Conservation (phyloP, 148 eudicot species). For the Simmondsia chinensis region DNA sequence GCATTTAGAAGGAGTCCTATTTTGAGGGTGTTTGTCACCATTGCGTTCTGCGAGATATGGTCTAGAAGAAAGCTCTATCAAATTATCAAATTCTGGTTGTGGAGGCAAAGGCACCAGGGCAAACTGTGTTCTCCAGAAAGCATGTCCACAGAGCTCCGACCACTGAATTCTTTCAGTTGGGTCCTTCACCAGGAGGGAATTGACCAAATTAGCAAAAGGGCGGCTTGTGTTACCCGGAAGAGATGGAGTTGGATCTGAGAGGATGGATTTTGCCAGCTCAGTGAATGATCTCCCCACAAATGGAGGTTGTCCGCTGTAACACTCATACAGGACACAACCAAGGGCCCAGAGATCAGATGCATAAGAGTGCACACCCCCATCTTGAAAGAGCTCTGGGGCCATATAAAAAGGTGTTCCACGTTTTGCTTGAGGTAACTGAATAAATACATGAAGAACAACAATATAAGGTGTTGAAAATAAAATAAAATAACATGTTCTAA, state of each 20-base stretch:
- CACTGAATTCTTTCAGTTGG: conserved; percentile 94
- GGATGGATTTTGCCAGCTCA: conserved; percentile 72
- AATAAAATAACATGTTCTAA: too few species aligned
- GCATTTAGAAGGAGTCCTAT: conserved; percentile 52
- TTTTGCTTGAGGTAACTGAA: conserved; percentile 85
- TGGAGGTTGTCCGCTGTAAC: conserved; percentile 86
- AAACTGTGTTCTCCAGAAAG: conserved; percentile 69
- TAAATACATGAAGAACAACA: too few species aligned
- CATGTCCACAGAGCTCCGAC: conserved; percentile 79
- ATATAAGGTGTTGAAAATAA: too few species aligned
- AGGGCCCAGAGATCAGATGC: conserved; percentile 99
- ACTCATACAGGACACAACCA: conserved; percentile 95
- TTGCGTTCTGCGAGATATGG: conserved; percentile 67
- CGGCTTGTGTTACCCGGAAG: conserved; percentile 81
- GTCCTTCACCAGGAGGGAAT: conserved; percentile 81
- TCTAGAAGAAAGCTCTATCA: conserved; percentile 56
- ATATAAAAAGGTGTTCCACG: conserved; percentile 98
- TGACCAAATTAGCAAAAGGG: conserved; percentile 75
- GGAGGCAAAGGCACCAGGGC: conserved; percentile 46
- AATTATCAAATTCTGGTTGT: conserved; percentile 72
- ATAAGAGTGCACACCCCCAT: conserved; percentile 93
- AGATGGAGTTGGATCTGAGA: conserved; percentile 80
- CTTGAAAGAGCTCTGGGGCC: conserved; percentile 99
- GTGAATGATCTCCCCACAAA: conserved; percentile 84
- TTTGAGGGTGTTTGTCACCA: conserved; percentile 41